Evolutionary conservation across 805 yeast species (phyloP).

Genomic region (Starmerella apicola): DNA sequence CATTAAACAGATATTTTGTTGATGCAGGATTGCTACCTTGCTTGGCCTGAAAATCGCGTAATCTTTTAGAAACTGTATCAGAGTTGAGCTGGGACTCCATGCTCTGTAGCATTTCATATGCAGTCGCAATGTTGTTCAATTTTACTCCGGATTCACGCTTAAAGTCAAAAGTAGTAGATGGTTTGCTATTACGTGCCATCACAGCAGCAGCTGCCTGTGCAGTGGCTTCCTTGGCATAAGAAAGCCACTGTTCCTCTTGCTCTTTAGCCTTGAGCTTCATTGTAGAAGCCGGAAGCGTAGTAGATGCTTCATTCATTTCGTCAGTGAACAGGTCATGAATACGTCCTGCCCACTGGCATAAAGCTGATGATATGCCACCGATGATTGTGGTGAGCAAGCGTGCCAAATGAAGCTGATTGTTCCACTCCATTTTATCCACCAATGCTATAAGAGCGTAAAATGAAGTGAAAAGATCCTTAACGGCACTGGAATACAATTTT

Average conservation of each 20-base stretch:
- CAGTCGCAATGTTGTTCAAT: conserved; percentile 46
- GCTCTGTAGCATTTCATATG: conserved; percentile 19
- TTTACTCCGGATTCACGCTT: conserved; percentile 56
- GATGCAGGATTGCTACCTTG: neutral
- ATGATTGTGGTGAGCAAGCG: conserved; percentile 47
- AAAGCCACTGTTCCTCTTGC: conserved; percentile 28
- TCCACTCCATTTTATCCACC: conserved; percentile 55
- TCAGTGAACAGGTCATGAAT: conserved; percentile 14
- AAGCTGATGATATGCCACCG: conserved; percentile 50
- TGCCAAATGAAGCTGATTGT: conserved; percentile 48
- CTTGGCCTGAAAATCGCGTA: conserved; percentile 14
- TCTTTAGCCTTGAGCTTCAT: conserved; percentile 1
- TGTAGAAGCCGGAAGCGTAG: neutral
- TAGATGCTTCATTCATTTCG: conserved; percentile 6
- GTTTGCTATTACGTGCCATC: conserved; percentile 10
- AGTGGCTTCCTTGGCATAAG: conserved; percentile 28
- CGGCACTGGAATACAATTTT: conserved; percentile 42
- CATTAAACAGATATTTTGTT: conserved; percentile 37
- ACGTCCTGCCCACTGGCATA: conserved; percentile 39
- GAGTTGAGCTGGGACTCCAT: conserved; percentile 40
- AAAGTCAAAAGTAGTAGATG: conserved; percentile 40
- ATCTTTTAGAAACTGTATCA: conserved; percentile 34
- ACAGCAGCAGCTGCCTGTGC: conserved; percentile 20
- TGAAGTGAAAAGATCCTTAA: conserved; percentile 53
- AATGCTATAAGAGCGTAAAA: conserved; percentile 45